A percentile compares a stretch with the other conserved stretches of the same genome.
These are phyloP conservation scores for Acorus gramineus DNA, from an alignment of 106 monocot species.

Conservation along the genomic window DNA sequence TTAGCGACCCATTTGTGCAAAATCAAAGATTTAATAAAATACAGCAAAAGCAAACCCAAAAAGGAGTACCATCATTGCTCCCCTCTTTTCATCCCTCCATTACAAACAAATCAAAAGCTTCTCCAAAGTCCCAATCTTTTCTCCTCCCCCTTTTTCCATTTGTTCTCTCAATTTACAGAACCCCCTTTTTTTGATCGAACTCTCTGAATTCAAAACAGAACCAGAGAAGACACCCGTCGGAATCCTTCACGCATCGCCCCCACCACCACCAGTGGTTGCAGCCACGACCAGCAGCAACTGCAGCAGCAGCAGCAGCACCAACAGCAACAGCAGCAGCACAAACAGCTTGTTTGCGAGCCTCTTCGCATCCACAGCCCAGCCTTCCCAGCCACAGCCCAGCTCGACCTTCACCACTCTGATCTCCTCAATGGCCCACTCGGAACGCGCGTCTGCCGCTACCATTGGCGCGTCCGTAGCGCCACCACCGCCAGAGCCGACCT, in stretches of 20 bases:
- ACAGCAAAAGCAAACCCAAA: no score
- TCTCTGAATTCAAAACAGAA: conserved; percentile 1
- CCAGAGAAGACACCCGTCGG: conserved; percentile 11
- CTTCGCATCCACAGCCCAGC: conserved; percentile 10
- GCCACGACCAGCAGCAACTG: no score
- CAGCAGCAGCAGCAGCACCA: conserved; percentile 4
- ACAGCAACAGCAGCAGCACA: conserved; percentile 8
- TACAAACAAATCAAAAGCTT: no score
- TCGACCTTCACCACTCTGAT: conserved; percentile 20
- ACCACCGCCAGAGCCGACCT: conserved; percentile 14
- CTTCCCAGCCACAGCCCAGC: neutral
- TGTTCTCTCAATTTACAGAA: no score
- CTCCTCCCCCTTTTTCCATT: no score
- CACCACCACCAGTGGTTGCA: neutral
- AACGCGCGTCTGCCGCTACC: conserved; percentile 22
- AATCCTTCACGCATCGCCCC: conserved; percentile 13
- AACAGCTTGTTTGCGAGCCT: conserved; percentile 9
- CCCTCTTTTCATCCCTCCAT: no score
- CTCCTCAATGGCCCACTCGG: conserved; percentile 2
- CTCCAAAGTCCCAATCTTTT: no score
- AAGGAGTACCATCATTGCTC: no score
- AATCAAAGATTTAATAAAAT: no score
- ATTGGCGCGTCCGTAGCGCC: conserved; percentile 16
- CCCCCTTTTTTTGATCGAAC: no score
- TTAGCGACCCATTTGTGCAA: no score